Evolutionary conservation across 2,329 filamentous ascomycete genomes (phyloP).

Genomic region (Didymella sp.): DNA sequence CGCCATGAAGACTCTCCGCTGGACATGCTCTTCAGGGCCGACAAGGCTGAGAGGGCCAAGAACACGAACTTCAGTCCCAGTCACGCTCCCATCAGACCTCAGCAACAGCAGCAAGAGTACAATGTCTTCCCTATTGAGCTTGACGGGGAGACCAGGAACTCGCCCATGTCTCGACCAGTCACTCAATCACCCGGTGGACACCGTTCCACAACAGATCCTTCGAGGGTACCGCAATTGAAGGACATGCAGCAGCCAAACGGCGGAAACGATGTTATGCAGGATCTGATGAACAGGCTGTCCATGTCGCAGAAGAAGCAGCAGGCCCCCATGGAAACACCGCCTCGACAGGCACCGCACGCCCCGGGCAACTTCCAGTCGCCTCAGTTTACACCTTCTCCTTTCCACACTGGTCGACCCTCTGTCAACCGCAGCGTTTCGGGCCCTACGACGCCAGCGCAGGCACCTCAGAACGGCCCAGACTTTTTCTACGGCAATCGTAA

Average conservation of each 20-base stretch:
- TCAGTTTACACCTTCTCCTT: constrained; percentile 51
- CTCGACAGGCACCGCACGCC: constrained; percentile 29
- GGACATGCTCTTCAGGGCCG: constrained; percentile 88
- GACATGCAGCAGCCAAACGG: constrained; percentile 49
- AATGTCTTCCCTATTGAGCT: constrained; percentile 73
- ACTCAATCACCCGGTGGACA: constrained; percentile 31
- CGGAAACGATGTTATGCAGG: constrained; percentile 54
- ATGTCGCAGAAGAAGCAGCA: constrained; percentile 41
- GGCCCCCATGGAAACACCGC: constrained; percentile 30
- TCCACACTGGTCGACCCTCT: constrained; percentile 43
- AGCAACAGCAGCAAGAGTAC: constrained; percentile 53
- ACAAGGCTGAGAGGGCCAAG: constrained; percentile 76
- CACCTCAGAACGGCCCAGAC: constrained; percentile 35
- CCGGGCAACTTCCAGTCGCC: constrained; percentile 34
- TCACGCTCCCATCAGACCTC: constrained; percentile 26
- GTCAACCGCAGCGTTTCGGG: constrained; percentile 41
- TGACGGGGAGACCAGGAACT: constrained; percentile 48
- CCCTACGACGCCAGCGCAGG: constrained; percentile 43
- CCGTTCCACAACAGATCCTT: constrained; percentile 44
- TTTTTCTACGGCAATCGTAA: constrained; percentile 55
- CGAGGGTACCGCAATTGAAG: constrained; percentile 35
- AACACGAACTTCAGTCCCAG: constrained; percentile 57
- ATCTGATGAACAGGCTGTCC: constrained; percentile 51
- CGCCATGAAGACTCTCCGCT: constrained; percentile 75
- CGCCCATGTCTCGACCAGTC: constrained; percentile 34